Evolutionary conservation across 2,329 filamentous ascomycete genomes (phyloP).

Genomic region (Trichoderma cornu-damae): DNA sequence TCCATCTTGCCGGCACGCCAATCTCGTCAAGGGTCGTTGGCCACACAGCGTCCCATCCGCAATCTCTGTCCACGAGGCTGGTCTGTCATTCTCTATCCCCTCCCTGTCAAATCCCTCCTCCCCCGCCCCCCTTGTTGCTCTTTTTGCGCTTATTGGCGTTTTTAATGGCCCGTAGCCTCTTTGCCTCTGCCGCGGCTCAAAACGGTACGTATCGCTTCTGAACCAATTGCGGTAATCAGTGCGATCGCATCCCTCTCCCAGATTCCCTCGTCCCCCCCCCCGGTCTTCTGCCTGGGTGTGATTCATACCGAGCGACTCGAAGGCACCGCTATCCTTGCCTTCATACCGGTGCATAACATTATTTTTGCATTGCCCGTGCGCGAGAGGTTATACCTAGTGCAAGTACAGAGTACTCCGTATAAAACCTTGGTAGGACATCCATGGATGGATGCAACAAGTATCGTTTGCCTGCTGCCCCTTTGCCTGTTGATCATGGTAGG

Average conservation of each 20-base stretch:
- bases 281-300: background rate
- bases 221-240: conserved; percentile 20
- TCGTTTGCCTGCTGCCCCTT: too few species aligned
- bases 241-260: conserved; percentile 8
- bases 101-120: too few species aligned
- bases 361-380: background rate
- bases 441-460: too few species aligned
- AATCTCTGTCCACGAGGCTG: conserved; percentile 20
- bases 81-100: conserved; percentile 12
- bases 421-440: too few species aligned
- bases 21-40: conserved; percentile 19
- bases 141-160: conserved; percentile 9
- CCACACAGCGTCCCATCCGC: conserved; percentile 17
- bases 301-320: background rate
- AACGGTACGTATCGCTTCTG: conserved; percentile 11
- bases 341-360: background rate
- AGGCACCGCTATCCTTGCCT: background rate
- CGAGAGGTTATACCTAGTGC: too few species aligned
- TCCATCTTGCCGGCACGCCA: conserved; percentile 20
- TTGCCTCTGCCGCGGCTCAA: conserved; percentile 10
- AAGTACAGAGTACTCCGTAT: background rate
- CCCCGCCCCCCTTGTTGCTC: background rate
- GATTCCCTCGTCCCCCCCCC: background rate
- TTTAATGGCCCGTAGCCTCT: too few species aligned
- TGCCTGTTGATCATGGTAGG: background rate